These are phyloP conservation scores for Aspergillus intermedius DNA, from an alignment of 2,329 filamentous ascomycete genomes.

Conservation along the genomic window DNA sequence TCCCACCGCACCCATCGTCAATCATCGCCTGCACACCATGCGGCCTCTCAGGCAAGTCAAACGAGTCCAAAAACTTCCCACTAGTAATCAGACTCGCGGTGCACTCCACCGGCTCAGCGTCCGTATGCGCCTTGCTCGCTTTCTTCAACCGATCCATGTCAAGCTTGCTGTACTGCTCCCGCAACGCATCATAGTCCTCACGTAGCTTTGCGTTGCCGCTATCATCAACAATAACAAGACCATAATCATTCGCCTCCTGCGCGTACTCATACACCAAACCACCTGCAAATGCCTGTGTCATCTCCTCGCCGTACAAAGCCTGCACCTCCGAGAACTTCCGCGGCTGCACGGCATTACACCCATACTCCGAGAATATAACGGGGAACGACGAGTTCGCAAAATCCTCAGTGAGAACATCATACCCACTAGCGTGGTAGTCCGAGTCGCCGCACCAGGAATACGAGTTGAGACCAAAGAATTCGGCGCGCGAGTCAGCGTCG, in stretches of 20 bases:
- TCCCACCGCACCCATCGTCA: slow-evolving; percentile 64
- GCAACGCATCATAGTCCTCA: slow-evolving; percentile 65
- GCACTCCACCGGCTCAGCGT: slow-evolving; percentile 58
- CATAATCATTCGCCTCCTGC: slow-evolving; percentile 43
- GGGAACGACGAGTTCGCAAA: slow-evolving; percentile 54
- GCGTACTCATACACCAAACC: slow-evolving; percentile 50
- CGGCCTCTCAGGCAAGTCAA: slow-evolving; percentile 66
- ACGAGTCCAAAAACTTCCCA: slow-evolving; percentile 66
- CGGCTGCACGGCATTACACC: slow-evolving; percentile 54
- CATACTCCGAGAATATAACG: slow-evolving; percentile 62
- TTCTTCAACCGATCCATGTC: slow-evolving; percentile 63
- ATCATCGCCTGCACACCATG: slow-evolving; percentile 66
- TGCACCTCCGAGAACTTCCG: slow-evolving; percentile 57
- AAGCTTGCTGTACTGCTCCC: slow-evolving; percentile 66
- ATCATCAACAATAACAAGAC: slow-evolving; percentile 55
- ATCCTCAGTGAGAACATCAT: slow-evolving; percentile 51
- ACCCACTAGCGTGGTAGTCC: slow-evolving; percentile 49
- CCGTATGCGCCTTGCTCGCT: slow-evolving; percentile 51
- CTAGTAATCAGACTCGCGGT: slow-evolving; percentile 58
- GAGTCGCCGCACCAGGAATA: slow-evolving; percentile 63
- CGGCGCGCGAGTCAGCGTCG: slow-evolving; percentile 46
- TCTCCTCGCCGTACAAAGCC: slow-evolving; percentile 53
- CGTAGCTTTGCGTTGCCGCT: slow-evolving; percentile 55
- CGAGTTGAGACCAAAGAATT: slow-evolving; percentile 62
- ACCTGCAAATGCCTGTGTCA: slow-evolving; percentile 54